Evolutionary conservation across 768 basidiomycete species (phyloP).

Genomic region (Boletus subparvulus): DNA sequence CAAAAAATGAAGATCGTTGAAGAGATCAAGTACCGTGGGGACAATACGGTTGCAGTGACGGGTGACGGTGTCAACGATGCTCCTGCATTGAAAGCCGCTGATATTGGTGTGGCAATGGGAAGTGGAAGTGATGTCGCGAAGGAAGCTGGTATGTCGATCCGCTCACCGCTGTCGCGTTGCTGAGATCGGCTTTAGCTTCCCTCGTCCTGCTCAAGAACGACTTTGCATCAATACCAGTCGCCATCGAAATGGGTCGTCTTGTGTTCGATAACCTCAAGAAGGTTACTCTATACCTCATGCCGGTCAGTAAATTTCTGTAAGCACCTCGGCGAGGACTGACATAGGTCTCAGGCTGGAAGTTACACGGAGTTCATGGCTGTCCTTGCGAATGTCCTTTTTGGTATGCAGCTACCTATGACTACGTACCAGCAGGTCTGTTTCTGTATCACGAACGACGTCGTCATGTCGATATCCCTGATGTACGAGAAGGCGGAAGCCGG

Average conservation of each 20-base stretch:
- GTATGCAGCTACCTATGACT: constrained; percentile 57
- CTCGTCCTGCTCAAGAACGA: constrained; percentile 56
- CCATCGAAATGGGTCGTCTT: constrained; percentile 57
- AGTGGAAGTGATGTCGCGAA: constrained; percentile 51
- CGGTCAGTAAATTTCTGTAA: constrained; percentile 25
- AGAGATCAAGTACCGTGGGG: constrained; percentile 47
- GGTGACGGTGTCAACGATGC: constrained; percentile 60
- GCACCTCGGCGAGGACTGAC: background rate
- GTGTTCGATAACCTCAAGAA: constrained; percentile 61
- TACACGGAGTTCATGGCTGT: constrained; percentile 62
- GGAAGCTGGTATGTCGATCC: constrained; percentile 43
- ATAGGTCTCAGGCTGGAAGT: constrained; percentile 40
- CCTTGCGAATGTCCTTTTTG: constrained; percentile 54
- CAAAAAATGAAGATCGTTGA: constrained; percentile 60
- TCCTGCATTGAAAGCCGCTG: constrained; percentile 50
- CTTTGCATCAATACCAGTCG: constrained; percentile 56
- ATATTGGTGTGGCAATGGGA: constrained; percentile 57
- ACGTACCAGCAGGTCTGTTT: constrained; percentile 55
- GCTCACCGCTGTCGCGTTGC: background rate
- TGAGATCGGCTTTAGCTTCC: constrained; percentile 24
- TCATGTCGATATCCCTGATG: constrained; percentile 50
- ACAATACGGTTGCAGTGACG: constrained; percentile 51
- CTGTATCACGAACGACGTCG: constrained; percentile 51
- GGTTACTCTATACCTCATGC: constrained; percentile 44
- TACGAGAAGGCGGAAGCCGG: constrained; percentile 53